Evolutionary conservation across 768 basidiomycete species (phyloP), one percentile per base, ranked within the genome.

Genomic region (Suillus lakei): DNA sequence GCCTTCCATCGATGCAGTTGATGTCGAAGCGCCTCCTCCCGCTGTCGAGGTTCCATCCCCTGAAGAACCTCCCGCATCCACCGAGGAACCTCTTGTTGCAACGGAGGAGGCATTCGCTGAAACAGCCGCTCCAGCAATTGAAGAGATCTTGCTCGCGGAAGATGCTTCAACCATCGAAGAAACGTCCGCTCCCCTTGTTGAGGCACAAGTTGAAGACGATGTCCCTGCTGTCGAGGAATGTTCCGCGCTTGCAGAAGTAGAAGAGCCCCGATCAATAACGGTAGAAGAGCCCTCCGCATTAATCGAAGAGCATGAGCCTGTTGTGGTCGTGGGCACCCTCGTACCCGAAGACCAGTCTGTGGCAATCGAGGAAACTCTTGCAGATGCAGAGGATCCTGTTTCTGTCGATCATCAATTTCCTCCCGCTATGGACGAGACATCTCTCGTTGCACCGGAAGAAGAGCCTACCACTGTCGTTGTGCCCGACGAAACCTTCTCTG

Each of bases 331-430:
- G 18, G 70, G 61, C 16, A 28, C 55, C 26, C 9, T 3, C 4
- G 65, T 34, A 30, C 46, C 28, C 21, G 60, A 36, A 38, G 68
- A 64, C 18, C 32, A 58, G 50, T 8, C 43, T 16, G 62, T 41
- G 18, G 65, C 55, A 26, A 65, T 67, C 38, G 67, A 69, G 55
- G 26, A n/a, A 48, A 50, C 26, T 26, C n/a, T 16, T 12, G 51
- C 54, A 43, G 54, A 61, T 7, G 43, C 23, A 46, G 28, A 28
- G 46, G 16, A 56, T 26, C 41, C 50, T 26, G 34, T 53, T 5
- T 28, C 36, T 15, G 41, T 28, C 41, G 64, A 61, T 55, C 48
- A 26, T 36, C 15, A 26, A 26, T 26, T 32, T 32, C 30, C 30
- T 32, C 30, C 30, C 21, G n/a, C 18, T 21, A n/a, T 63, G 55